Conservation (phyloP, 257 asterid genomes). For the Solanum piurae region DNA sequence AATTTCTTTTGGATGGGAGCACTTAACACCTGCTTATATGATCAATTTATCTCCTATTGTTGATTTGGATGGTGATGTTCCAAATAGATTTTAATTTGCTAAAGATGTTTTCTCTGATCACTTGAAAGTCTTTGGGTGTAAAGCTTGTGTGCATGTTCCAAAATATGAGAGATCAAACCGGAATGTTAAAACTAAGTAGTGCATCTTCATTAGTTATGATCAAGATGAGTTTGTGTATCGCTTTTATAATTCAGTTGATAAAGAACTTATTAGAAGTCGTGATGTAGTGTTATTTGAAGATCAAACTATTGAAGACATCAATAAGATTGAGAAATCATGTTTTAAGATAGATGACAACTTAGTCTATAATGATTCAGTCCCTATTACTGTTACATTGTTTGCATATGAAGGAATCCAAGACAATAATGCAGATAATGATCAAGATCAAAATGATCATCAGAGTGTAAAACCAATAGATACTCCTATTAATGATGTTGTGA, state of each 20-base stretch:
- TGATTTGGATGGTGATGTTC: no score
- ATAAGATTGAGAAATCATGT: not conserved
- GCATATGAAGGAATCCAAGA: not conserved
- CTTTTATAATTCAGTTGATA: not conserved
- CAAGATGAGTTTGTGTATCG: not conserved
- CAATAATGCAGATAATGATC: not conserved
- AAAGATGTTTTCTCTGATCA: not conserved
- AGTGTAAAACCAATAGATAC: no score
- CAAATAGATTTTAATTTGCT: no score
- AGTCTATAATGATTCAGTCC: no score
- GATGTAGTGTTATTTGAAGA: not conserved
- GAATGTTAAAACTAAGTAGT: not conserved
- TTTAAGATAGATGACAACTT: not conserved
- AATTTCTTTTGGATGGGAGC: not conserved
- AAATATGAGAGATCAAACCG: no score
- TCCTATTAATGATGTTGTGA: no score
- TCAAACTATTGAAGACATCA: not conserved
- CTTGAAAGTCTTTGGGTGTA: not conserved
- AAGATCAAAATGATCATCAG: no score
- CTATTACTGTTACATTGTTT: no score
- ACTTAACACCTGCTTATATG: not conserved
- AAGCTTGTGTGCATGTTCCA: no score
- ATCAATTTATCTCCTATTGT: not conserved
- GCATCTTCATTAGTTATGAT: not conserved
- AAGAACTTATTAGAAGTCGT: no score